Evolutionary conservation across 1,284 basidiomycete species (phyloP), one percentile per base, ranked within the genome.

Genomic region (Puccinia horiana): DNA sequence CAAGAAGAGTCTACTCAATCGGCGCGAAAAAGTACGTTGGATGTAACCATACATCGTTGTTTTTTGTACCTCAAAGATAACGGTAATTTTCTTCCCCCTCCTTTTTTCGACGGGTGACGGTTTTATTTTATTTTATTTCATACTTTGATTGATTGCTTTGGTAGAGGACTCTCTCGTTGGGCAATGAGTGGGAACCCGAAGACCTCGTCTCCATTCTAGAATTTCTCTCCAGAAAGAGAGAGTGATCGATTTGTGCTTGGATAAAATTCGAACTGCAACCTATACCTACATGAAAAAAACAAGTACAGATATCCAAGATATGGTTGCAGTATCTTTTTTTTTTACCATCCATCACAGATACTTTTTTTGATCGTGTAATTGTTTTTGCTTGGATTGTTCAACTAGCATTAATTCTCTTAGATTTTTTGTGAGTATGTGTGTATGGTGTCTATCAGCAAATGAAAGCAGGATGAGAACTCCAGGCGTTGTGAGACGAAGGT

Each of bases 21-120:
- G 44, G 2, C 44, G 52, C 26, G 32, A 54, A 16, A 73, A 73
- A 73, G 70, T 73, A 73, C 70, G 70, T 73, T 52, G 44, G 70
- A 20, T 73, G 49, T 73, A 52, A n/a, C 20, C 26, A 12, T 42
- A 4, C 29, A 52, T 23, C 12, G 14, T 69, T 49, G 29, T 70
- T 40, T 23, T 18, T 29, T 40, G 4, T n/a, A 65, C 16, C 16
- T 20, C 35, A 65, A 65, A 65, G 61, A 65, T 65, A 65, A 65
- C 35, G 18, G 18, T 5, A 29, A 47, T 23, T 9, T 35, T 40
- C 16, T 37, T 47, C 20, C n/a, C 26, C 14, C 20, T 40, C 47
- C 3, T 44, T 47, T 44, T 18, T 26, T 14, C 29, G 0, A 35
- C 29, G 29, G 6, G 58, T 26, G 12, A 4, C 58, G 29, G 6